Base-by-base conservation (phyloP, 2,329 filamentous ascomycete species). In the Rutstroemia sp. region DNA sequence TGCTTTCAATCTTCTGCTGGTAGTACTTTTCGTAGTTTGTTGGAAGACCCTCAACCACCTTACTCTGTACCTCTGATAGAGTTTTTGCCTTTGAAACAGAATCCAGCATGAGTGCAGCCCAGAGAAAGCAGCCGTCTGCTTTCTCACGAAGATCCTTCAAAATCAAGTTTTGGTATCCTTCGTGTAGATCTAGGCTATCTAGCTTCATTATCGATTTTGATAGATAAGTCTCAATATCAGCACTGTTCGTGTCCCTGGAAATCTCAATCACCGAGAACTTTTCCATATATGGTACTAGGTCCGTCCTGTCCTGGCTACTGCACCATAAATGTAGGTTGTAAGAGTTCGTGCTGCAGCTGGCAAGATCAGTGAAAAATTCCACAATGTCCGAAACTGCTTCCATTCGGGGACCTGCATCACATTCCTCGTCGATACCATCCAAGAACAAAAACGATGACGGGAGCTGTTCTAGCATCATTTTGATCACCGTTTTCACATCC, bases 351-450 rank as follows among this genome's bases (percentile, higher is more conserved):
- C 30, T 34, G 37, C 23, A 30, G 2, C 18, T 16, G 2, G 48
- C 16, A 12, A 52, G 37, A 10, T 34, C 39, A 7, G n/a, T 52
- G 23, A 52, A 52, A 45, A 52, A 52, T 4, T 16, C 7, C 25
- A 52, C 21, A 21, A n/a, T 39, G 14, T 42, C 41, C 2, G 16
- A 30, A 21, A 52, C 12, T 14, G 38, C 50, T 30, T 52, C 50
- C 39, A 21, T 30, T 34, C 50, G 50, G 18, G 25, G 39, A 8
- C 39, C 39, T 19, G 14, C 23, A n/a, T 52, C 50, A 23, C 50
- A 52, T 45, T 52, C 50, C 19, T 52, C 50, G 6, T 52, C 50
- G 21, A 52, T 16, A 25, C 50, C 50, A 9, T 52, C 50, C 19
- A 52, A 23, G 27, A 52, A 52, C 14, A 52, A 4, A 37, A 27